phyloP scores from a whole-genome alignment of 768 basidiomycete genomes.

The Boletus tylopilopsis region DNA sequence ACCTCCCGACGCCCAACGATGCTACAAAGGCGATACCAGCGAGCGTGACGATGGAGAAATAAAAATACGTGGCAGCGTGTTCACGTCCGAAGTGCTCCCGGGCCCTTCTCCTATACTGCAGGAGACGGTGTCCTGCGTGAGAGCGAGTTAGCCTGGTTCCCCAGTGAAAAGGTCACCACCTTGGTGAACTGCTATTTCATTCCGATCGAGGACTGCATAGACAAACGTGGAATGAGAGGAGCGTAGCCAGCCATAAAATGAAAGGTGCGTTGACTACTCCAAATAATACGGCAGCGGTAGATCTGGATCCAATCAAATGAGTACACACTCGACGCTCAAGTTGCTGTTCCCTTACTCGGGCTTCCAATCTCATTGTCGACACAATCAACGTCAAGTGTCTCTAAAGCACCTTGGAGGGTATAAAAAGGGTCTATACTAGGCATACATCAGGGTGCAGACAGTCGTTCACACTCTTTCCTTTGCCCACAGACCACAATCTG shows the following conservation, averaged over 20 bases:
- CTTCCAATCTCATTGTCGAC: constrained; percentile 30
- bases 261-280: constrained; percentile 21
- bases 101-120: constrained; percentile 6
- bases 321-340: not conserved
- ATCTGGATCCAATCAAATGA: constrained; percentile 29
- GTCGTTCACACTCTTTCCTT: too few relatives aligned
- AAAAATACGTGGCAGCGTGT: constrained; percentile 12
- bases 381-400: too few relatives aligned
- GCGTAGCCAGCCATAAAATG: constrained; percentile 19
- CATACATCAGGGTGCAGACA: too few relatives aligned
- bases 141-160: constrained; percentile 1
- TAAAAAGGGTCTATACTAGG: too few relatives aligned
- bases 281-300: constrained; percentile 37
- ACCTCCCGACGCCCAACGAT: constrained; percentile 17
- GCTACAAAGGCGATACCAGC: constrained; percentile 22
- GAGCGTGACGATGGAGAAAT: constrained; percentile 13
- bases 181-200: constrained; percentile 9
- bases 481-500: constrained; percentile 19
- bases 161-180: constrained; percentile 18
- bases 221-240: constrained; percentile 4
- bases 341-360: constrained; percentile 19
- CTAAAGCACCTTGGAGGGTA: too few relatives aligned
- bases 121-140: constrained; percentile 16
- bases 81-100: constrained; percentile 14
- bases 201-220: constrained; percentile 12